These are phyloP conservation scores for Gillenia trifoliata DNA, from an alignment of 306 rosid genomes.

Conservation along the genomic window DNA sequence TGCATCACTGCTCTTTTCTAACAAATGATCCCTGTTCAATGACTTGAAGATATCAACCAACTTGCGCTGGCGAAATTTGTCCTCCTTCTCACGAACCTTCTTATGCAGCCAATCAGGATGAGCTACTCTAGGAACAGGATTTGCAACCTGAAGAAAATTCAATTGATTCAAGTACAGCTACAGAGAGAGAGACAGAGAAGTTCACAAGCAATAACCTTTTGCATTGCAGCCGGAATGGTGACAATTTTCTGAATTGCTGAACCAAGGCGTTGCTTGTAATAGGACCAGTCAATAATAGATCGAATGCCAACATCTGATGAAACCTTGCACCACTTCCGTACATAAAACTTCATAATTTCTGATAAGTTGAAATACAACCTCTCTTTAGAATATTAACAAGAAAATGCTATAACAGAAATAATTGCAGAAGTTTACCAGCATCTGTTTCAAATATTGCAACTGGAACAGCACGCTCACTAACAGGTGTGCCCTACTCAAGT, in stretches of 20 bases:
- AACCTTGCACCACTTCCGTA: conserved; percentile 97
- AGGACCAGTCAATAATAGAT: conserved; percentile 94
- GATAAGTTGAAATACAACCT: conserved; percentile 28
- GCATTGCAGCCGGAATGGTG: conserved; percentile 99
- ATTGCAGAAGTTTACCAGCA: conserved; percentile 50
- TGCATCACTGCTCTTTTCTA: conserved; percentile 41
- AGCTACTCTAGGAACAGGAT: conserved; percentile 93
- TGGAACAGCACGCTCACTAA: conserved; percentile 98
- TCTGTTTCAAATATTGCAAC: conserved; percentile 97
- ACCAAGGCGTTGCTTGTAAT: conserved; percentile 92
- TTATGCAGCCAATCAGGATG: conserved; percentile 99
- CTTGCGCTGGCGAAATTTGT: conserved; percentile 85
- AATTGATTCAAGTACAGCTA: conserved; percentile 17
- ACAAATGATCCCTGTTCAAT: conserved; percentile 32
- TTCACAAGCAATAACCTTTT: conserved; percentile 60
- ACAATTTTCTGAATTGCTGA: conserved; percentile 90
- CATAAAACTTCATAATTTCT: conserved; percentile 87
- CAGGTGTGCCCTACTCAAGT: conserved; percentile 86
- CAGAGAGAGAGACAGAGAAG: conserved; percentile 7
- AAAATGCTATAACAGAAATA: conserved; percentile 15
- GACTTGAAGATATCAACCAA: conserved; percentile 60
- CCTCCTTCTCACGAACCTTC: conserved; percentile 94
- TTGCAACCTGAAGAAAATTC: conserved; percentile 57
- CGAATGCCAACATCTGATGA: conserved; percentile 86
- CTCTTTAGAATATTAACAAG: conserved; percentile 17